Conservation (phyloP, 768 basidiomycete species). For the Russula dissimulans region DNA sequence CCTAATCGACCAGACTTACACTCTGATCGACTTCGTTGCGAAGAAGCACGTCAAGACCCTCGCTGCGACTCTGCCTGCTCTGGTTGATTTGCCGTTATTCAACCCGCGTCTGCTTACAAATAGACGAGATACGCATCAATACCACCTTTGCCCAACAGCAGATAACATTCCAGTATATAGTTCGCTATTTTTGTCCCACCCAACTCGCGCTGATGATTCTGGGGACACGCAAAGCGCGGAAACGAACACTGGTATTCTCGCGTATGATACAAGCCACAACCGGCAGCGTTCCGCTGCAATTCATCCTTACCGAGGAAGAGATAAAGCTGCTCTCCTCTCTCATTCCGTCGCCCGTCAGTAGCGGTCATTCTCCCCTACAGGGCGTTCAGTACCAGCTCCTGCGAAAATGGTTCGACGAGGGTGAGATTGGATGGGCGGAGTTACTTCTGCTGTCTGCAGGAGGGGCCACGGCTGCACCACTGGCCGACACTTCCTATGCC, state of each 20-base stretch:
- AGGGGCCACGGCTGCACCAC: constrained; percentile 7
- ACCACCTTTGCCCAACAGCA: constrained; percentile 9
- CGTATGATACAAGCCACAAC: constrained; percentile 16
- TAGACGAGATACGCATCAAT: constrained; percentile 16
- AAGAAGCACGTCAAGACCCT: constrained; percentile 13
- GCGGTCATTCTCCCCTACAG: constrained; percentile 11
- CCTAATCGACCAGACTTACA: constrained; percentile 25
- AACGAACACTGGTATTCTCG: constrained; percentile 5
- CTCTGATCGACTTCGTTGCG: constrained; percentile 12
- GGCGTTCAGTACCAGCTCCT: constrained; percentile 13
- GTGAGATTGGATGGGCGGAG: constrained; percentile 18
- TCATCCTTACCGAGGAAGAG: constrained; percentile 13
- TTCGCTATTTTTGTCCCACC: not conserved
- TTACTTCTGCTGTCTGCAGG: constrained; percentile 15
- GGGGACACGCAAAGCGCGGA: not conserved
- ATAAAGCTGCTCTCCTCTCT: constrained; percentile 12
- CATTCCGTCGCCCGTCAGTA: constrained; percentile 5
- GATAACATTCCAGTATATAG: constrained; percentile 3
- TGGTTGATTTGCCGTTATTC: not conserved
- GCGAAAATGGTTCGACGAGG: constrained; percentile 14
- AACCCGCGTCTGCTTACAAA: not conserved
- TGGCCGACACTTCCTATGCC: constrained; percentile 12
- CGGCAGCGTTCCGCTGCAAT: constrained; percentile 11
- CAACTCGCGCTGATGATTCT: not conserved
- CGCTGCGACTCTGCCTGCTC: not conserved